phyloP scores from a whole-genome alignment of 805 yeast species.

The Lachancea lanzarotensis region DNA sequence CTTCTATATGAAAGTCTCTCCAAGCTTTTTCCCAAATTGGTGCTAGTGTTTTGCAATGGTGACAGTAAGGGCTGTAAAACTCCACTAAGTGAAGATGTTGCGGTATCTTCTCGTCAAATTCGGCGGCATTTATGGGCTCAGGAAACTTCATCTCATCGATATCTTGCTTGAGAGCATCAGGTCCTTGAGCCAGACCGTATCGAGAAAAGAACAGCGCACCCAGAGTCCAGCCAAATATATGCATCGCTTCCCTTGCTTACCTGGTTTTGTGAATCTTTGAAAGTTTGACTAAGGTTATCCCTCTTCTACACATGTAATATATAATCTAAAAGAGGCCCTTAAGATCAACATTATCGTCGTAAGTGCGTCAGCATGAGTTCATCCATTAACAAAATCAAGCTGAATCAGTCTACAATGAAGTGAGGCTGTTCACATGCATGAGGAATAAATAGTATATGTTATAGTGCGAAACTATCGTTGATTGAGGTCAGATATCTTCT shows the following conservation, averaged over 20 bases:
- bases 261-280: no score
- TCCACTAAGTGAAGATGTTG: constrained; percentile 70
- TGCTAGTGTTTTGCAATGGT: constrained; percentile 70
- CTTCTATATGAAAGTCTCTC: constrained; percentile 40
- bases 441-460: not conserved
- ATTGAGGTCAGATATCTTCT: constrained; percentile 41
- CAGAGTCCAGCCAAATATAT: not conserved
- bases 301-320: no score
- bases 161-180: not conserved
- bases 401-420: not conserved
- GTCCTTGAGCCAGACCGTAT: not conserved
- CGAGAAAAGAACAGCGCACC: not conserved
- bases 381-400: no score
- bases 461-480: constrained; percentile 9
- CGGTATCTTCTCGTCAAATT: constrained; percentile 45
- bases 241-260: no score
- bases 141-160: constrained; percentile 36
- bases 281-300: no score
- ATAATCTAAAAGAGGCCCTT: no score
- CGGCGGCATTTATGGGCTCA: constrained; percentile 40
- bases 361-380: no score
- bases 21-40: constrained; percentile 79
- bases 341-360: no score
- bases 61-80: constrained; percentile 85
- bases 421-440: constrained; percentile 1